Conservation (phyloP, 2,329 filamentous ascomycete species). For the Macrophomina phaseolina region DNA sequence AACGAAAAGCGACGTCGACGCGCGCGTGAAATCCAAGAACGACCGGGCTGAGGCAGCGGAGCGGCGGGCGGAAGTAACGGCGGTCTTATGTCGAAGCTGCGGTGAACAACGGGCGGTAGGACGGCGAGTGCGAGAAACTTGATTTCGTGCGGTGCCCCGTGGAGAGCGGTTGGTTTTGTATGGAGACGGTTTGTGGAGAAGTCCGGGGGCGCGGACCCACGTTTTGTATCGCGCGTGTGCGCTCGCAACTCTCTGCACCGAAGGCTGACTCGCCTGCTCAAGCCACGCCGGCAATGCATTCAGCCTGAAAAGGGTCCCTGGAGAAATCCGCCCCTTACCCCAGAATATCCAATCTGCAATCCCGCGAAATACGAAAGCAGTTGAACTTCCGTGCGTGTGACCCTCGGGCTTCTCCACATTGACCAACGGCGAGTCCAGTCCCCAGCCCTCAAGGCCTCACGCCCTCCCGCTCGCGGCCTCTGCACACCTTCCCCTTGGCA, state of each 20-base stretch:
- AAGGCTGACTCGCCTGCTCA: constrained; percentile 17
- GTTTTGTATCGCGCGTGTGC: constrained; percentile 5
- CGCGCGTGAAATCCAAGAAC: neutral
- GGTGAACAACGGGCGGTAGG: neutral
- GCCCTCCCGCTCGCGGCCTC: neutral
- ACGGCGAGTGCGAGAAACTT: neutral
- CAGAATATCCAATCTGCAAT: neutral
- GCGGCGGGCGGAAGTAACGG: neutral
- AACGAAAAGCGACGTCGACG: neutral
- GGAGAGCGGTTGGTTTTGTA: constrained; percentile 19
- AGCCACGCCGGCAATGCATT: constrained; percentile 16
- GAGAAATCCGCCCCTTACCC: constrained; percentile 1
- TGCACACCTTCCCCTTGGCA: constrained; percentile 1
- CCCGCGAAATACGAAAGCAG: constrained; percentile 5
- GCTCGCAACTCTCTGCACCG: constrained; percentile 23
- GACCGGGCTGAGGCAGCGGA: neutral
- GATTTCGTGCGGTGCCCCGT: constrained; percentile 15
- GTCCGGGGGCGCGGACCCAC: constrained; percentile 9
- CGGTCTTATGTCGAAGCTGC: neutral
- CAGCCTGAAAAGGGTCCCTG: constrained; percentile 14
- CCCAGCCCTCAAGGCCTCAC: neutral
- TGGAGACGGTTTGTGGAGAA: constrained; percentile 11
- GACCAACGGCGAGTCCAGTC: neutral
- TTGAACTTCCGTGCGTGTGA: constrained; percentile 10
- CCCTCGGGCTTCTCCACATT: constrained; percentile 12